Conservation (phyloP, 306 rosid genomes). For the Carpinus fangiana region DNA sequence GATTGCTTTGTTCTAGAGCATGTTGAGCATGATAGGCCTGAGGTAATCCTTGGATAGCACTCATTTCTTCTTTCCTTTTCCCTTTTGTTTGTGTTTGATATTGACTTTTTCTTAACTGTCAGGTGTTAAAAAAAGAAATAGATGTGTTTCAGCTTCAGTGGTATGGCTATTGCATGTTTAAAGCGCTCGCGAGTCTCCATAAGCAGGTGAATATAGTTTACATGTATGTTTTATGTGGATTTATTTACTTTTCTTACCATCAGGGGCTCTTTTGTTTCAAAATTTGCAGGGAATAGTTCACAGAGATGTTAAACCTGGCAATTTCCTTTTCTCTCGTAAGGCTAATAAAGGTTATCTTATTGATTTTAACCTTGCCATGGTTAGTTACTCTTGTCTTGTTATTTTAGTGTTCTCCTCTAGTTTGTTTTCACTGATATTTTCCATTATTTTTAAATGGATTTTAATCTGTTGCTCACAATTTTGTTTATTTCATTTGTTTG, state of each 20-base stretch:
- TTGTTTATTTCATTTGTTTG: slow-evolving; percentile 23
- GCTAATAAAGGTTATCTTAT: slow-evolving; percentile 77
- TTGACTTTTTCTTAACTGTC: slow-evolving; percentile 19
- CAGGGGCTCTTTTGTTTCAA: slow-evolving; percentile 16
- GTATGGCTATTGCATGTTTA: slow-evolving; percentile 85
- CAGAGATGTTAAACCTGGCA: slow-evolving; percentile 94
- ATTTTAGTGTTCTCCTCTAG: not conserved
- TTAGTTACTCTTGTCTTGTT: slow-evolving; percentile 34
- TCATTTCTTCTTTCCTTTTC: not conserved
- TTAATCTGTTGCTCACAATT: slow-evolving; percentile 8
- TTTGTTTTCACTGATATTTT: slow-evolving; percentile 9
- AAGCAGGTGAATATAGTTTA: slow-evolving; percentile 58
- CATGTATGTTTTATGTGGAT: not conserved
- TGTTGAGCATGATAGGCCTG: slow-evolving; percentile 88
- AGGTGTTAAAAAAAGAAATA: slow-evolving; percentile 85
- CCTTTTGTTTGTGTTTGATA: slow-evolving; percentile 6
- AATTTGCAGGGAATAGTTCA: slow-evolving; percentile 69
- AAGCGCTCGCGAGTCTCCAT: slow-evolving; percentile 77
- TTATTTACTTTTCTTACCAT: not conserved
- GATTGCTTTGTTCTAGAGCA: slow-evolving; percentile 77
- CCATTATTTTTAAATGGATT: not conserved
- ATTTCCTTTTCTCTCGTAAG: slow-evolving; percentile 80
- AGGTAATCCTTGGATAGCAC: slow-evolving; percentile 48
- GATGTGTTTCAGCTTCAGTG: slow-evolving; percentile 64
- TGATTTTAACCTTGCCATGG: slow-evolving; percentile 92